These are phyloP conservation scores for Sanghuangporus weigelae DNA, from an alignment of 1,284 basidiomycete genomes.

Conservation along the genomic window DNA sequence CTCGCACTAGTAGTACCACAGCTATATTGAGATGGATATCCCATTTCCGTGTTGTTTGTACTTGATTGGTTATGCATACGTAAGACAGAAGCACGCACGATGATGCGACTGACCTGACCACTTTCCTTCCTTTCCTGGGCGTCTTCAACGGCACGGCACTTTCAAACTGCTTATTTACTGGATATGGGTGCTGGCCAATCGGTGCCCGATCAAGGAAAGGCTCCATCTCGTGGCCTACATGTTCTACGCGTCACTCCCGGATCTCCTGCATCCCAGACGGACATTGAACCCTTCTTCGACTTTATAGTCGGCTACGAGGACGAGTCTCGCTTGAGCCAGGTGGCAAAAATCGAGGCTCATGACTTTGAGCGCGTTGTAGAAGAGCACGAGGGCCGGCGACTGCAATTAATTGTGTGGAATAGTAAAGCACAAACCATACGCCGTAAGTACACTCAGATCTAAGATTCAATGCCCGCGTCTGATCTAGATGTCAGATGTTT, in stretches of 20 bases:
- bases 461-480: background rate
- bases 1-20: no score
- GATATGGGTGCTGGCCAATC: constrained; percentile 74
- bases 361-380: constrained; percentile 82
- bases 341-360: constrained; percentile 57
- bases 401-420: constrained; percentile 87
- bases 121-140: background rate
- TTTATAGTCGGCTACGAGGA: constrained; percentile 90
- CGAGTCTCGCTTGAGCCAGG: constrained; percentile 47
- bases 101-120: background rate
- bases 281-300: constrained; percentile 95
- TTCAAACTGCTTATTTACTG: background rate
- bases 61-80: no score
- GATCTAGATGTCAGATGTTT: constrained; percentile 58
- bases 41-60: no score
- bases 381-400: constrained; percentile 73
- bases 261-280: constrained; percentile 82
- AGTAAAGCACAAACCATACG: constrained; percentile 81
- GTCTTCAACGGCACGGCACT: background rate
- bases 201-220: constrained; percentile 45
- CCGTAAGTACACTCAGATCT: constrained; percentile 48
- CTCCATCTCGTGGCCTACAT: constrained; percentile 69
- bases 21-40: no score
- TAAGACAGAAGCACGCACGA: no score
- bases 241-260: constrained; percentile 81